phyloP scores from a whole-genome alignment of 2,329 filamentous ascomycete species.

The Tolypocladium endophyticum region DNA sequence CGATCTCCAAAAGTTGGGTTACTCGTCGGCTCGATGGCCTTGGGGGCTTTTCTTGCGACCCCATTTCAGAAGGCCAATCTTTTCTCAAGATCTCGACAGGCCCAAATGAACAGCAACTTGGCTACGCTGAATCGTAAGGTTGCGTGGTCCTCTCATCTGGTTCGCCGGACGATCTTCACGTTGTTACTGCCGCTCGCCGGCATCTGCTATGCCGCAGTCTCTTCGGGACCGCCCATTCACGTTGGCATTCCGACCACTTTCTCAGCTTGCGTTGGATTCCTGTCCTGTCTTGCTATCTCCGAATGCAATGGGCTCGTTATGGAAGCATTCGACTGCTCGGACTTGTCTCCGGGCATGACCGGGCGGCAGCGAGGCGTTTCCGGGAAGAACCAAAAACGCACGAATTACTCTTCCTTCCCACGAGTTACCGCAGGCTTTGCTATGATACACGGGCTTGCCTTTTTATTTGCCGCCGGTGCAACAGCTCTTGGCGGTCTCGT shows the following conservation, averaged over 20 bases:
- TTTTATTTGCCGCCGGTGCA: conserved; percentile 56
- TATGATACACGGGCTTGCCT: conserved; percentile 58
- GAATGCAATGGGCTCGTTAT: conserved; percentile 71
- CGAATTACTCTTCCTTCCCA: conserved; percentile 68
- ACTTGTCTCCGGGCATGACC: conserved; percentile 62
- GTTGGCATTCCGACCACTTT: conserved; percentile 56
- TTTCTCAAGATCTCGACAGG: conserved; percentile 55
- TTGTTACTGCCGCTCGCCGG: conserved; percentile 56
- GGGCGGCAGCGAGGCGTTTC: conserved; percentile 37
- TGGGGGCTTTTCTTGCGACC: conserved; percentile 59
- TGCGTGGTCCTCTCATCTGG: conserved; percentile 61
- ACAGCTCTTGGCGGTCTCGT: conserved; percentile 59
- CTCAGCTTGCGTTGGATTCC: conserved; percentile 55
- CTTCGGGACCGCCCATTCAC: conserved; percentile 48
- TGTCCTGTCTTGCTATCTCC: conserved; percentile 62
- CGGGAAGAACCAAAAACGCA: conserved; percentile 32
- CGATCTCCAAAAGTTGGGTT: conserved; percentile 55
- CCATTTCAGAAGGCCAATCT: conserved; percentile 63
- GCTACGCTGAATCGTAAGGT: conserved; percentile 55
- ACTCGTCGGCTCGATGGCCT: conserved; percentile 52
- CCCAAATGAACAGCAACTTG: conserved; percentile 49
- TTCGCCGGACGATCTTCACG: conserved; percentile 58
- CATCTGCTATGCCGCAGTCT: conserved; percentile 56
- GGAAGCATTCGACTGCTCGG: conserved; percentile 74
- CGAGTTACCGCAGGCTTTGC: conserved; percentile 63